Percentiles rank a stretch among this genome's conserved stretches.
These are phyloP conservation scores for Podaxis sp. DNA, from an alignment of 768 basidiomycete species.

Conservation along the genomic window DNA sequence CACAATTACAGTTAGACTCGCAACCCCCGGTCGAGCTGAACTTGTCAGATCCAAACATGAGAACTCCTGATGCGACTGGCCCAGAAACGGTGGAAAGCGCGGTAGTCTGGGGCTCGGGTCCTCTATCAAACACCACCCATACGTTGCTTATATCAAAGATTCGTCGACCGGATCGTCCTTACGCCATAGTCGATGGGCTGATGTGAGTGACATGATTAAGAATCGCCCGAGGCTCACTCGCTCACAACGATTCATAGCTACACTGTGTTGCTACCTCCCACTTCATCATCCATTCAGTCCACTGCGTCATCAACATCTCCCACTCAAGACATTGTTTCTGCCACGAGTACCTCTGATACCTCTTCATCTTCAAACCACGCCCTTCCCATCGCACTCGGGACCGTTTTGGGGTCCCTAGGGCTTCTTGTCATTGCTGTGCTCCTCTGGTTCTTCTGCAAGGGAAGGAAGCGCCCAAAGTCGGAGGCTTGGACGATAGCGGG, in stretches of 20 bases:
- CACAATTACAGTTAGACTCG: slow-evolving; percentile 38
- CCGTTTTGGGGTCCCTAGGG: slow-evolving; percentile 31
- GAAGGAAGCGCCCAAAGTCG: slow-evolving; percentile 28
- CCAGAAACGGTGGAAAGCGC: slow-evolving; percentile 37
- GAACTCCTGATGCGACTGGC: slow-evolving; percentile 30
- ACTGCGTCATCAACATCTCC: slow-evolving; percentile 21
- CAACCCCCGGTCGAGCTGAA: slow-evolving; percentile 32
- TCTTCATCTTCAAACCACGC: slow-evolving; percentile 20
- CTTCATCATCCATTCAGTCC: slow-evolving; percentile 15
- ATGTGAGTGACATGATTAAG: slow-evolving; percentile 28
- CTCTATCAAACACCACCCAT: slow-evolving; percentile 33
- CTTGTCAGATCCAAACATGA: slow-evolving; percentile 20
- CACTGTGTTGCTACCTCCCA: slow-evolving; percentile 15
- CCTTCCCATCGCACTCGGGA: slow-evolving; percentile 33
- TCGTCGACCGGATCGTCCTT: slow-evolving; percentile 26
- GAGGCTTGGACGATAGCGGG: slow-evolving; percentile 36
- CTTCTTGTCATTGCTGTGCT: slow-evolving; percentile 27
- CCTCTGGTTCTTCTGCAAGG: slow-evolving; percentile 30
- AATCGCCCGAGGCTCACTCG: neutral
- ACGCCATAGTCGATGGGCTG: slow-evolving; percentile 37
- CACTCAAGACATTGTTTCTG: slow-evolving; percentile 19
- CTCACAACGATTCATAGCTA: slow-evolving; percentile 13
- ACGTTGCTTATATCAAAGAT: slow-evolving; percentile 40
- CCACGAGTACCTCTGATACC: neutral
- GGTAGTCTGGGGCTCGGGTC: slow-evolving; percentile 36